Percentiles rank a stretch among this genome's conserved stretches.
Conservation (phyloP, 768 basidiomycete species). For the Mrakia hoshinonis region DNA sequence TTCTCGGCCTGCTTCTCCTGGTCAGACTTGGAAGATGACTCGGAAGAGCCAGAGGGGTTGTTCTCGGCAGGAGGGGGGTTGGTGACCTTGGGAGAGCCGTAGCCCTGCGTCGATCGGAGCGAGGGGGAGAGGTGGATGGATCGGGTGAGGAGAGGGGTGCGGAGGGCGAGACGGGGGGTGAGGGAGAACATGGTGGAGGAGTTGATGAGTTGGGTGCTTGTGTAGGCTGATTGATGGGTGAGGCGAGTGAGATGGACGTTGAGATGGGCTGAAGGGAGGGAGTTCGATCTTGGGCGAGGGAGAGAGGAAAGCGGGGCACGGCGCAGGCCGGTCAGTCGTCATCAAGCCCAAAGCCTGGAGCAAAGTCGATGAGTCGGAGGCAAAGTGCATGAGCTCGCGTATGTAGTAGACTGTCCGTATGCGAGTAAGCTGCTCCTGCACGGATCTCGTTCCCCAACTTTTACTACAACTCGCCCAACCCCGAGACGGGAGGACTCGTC, state of each 20-base stretch:
- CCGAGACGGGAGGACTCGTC: constrained; percentile 50
- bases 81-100: constrained; percentile 5
- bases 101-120: neutral
- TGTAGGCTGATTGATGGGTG: neutral
- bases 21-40: neutral
- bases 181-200: neutral
- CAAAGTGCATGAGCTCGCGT: no score
- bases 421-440: no score
- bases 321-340: no score
- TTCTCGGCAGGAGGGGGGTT: neutral
- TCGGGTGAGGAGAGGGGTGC: neutral
- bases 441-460: constrained; percentile 12
- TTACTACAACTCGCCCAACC: constrained; percentile 43
- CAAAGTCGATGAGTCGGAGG: no score
- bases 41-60: neutral
- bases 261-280: no score
- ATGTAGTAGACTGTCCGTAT: no score
- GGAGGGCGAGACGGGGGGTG: neutral
- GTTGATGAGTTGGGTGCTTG: neutral
- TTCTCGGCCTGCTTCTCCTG: neutral
- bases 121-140: neutral
- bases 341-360: no score
- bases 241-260: no score
- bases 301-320: no score
- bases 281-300: no score